phyloP scores from a whole-genome alignment of 2,329 filamentous ascomycete genomes.

The Fusarium dlaminii region DNA sequence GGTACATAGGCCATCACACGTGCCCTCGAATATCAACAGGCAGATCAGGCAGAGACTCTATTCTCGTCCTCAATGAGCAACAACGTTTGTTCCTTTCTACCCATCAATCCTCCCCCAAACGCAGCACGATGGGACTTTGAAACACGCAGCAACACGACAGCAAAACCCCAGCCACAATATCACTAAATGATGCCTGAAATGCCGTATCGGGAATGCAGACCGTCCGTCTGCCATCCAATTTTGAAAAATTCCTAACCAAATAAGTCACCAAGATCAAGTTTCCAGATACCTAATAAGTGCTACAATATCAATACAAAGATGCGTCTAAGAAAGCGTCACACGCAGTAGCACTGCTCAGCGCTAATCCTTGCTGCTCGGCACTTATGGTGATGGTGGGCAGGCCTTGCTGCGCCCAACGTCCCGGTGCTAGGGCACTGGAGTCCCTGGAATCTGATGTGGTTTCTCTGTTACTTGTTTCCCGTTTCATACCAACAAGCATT shows the following conservation, averaged over 20 bases:
- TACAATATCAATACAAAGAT: background rate
- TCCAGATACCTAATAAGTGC: background rate
- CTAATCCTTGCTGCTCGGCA: constrained; percentile 36
- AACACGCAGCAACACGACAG: background rate
- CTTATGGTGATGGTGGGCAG: constrained; percentile 33
- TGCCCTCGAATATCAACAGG: constrained; percentile 26
- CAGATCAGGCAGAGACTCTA: constrained; percentile 38
- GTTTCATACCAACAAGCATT: constrained; percentile 16
- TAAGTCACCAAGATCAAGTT: background rate
- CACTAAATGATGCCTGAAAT: constrained; percentile 19
- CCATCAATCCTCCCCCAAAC: background rate
- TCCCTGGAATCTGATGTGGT: constrained; percentile 13
- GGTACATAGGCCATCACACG: constrained; percentile 26
- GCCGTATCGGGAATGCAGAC: background rate
- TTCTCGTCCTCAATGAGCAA: constrained; percentile 18
- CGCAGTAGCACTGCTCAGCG: constrained; percentile 18
- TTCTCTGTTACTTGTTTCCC: constrained; percentile 26
- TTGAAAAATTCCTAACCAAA: background rate
- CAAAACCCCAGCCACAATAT: constrained; percentile 1
- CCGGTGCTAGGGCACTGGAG: constrained; percentile 25
- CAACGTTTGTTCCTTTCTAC: background rate
- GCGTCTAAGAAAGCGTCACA: constrained; percentile 22
- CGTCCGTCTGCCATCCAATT: background rate
- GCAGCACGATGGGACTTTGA: constrained; percentile 17
- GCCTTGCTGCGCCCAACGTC: constrained; percentile 36